phyloP scores from a whole-genome alignment of 768 basidiomycete genomes.

The Podaxis carcinomalis region DNA sequence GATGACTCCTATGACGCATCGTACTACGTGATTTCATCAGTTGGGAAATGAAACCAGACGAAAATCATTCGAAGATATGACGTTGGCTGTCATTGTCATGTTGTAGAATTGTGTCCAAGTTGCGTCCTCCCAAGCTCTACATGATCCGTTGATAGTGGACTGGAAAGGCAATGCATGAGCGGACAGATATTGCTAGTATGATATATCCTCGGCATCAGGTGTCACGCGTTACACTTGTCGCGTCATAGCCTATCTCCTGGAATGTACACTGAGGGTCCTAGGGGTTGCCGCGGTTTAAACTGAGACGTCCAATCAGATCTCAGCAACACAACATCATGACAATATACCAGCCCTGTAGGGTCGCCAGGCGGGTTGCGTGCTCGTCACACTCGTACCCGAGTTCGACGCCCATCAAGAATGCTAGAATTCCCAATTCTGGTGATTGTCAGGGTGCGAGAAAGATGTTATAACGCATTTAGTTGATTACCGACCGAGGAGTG shows the following conservation, averaged over 20 bases:
- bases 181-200: background rate
- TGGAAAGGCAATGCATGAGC: background rate
- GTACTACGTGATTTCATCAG: background rate
- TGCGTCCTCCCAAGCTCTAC: background rate
- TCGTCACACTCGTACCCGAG: background rate
- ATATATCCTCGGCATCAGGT: conserved; percentile 6
- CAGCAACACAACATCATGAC: background rate
- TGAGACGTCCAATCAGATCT: background rate
- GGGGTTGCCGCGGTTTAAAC: background rate
- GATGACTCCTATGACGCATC: background rate
- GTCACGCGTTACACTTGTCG: background rate
- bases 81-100: background rate
- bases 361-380: background rate
- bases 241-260: background rate
- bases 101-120: background rate
- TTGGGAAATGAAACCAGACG: background rate
- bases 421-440: background rate
- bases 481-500: background rate
- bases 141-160: background rate
- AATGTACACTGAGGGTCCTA: background rate
- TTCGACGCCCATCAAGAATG: background rate
- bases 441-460: background rate
- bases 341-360: background rate
- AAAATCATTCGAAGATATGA: background rate
- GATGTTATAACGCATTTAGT: background rate